Base-by-base conservation (phyloP, 192 early-diverging fungal species). In the Pilobolus umbonatus region DNA sequence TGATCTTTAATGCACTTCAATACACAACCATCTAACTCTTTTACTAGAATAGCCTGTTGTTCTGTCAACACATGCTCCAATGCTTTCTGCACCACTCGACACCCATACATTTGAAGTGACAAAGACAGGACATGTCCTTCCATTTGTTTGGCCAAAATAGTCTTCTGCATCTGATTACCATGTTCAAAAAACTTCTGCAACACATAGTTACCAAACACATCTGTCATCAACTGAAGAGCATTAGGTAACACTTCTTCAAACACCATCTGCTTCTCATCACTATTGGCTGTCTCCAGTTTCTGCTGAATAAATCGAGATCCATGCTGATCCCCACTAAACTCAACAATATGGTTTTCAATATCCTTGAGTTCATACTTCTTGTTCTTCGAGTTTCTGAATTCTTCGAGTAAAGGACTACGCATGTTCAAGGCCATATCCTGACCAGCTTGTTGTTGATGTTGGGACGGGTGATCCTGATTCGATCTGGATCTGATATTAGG, bases 181-280 rank as follows among this genome's bases (percentile, higher is more conserved):
- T 99, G 93, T 76, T 99, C 96, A 78, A 99, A 99, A 65, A 99
- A 94, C 77, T 98, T 99, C 80, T 99, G 96, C 50, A 99, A 91
- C 36, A 99, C 96, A 65, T 99, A 99, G 83, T 99, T 99, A 36
- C 96, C 96, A 89, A 99, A 99, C 0, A 99, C 96, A 57, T 99
- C 96, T 7, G 93, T 96, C 94, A 96, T 99, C 50, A 99, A 76
- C 58, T 95, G 91, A 35, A 94, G 75, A 2, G 90, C 85, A 55
- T 88, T 86, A 8, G 94, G 93, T 55, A 92, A 72, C 39, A 99
- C 89, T 69, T 99, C 96, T n/a, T 92, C 89, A 79, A 99, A 99
- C 34, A 99, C 95, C 39, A 93, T 75, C 71, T 96, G 88, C 77
- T 96, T 97, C 57, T 99, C 96, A 42, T 98, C 96, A 30, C 77